A percentile compares a stretch with the other conserved stretches of the same genome.
Evolutionary conservation across 176 grass and related monocot genomes (phyloP).

Genomic region (Melocanna baccifera): DNA sequence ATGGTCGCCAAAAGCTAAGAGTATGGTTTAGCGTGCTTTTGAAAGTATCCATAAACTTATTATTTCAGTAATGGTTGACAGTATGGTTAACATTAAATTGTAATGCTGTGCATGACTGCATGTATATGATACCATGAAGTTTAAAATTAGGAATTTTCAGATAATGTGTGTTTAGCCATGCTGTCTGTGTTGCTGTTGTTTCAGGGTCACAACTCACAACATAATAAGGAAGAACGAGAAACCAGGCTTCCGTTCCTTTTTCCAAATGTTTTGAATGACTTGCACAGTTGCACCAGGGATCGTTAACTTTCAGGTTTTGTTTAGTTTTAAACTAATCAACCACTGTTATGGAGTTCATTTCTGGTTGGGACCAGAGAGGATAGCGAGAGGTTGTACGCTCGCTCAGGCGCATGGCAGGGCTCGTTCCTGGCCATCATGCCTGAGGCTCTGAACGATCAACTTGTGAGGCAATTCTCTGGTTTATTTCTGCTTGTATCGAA

Average conservation of each 20-base stretch:
- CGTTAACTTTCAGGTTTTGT: neutral
- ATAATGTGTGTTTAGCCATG: neutral
- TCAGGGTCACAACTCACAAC: slow-evolving; percentile 2
- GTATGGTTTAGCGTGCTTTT: neutral
- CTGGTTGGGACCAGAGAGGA: neutral
- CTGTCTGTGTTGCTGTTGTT: neutral
- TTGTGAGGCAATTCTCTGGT: neutral
- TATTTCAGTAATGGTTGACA: neutral
- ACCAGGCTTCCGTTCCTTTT: neutral
- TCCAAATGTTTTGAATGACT: neutral
- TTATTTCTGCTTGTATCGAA: neutral
- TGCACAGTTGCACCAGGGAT: neutral
- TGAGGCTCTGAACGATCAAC: neutral
- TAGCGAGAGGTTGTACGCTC: neutral
- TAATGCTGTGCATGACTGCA: neutral
- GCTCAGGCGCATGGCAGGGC: neutral
- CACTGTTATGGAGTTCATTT: neutral
- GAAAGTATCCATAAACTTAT: neutral
- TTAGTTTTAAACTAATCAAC: neutral
- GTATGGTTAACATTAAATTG: neutral
- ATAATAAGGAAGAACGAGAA: neutral
- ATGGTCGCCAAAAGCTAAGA: neutral
- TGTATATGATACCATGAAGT: neutral
- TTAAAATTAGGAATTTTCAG: neutral
- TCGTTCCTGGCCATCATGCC: neutral